Base-by-base conservation (phyloP, 305 asterid genomes). In the Fraxinus albicans region DNA sequence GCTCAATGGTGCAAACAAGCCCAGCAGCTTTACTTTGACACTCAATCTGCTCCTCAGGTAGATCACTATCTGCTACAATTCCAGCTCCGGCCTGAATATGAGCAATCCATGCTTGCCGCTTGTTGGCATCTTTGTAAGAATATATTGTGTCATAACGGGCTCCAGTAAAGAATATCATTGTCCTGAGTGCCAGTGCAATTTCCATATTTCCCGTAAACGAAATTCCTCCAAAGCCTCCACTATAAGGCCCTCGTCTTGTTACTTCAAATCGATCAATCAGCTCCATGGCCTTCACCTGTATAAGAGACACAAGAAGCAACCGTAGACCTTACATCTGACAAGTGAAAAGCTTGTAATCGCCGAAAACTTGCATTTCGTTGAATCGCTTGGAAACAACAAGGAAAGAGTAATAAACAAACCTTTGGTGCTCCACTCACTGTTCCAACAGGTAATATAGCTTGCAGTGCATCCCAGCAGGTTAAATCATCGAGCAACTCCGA, bases 81-180 rank as follows among this genome's bases (percentile, higher is more conserved):
- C 98, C 96, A 2, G 99, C 98, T 77, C 98, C 99, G 0, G 99
- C 79, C 85, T 95, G 98, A 81, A 95, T 90, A 81, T 95, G 98
- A 23, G 97, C 97, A 3, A 94, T 80, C 99, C 99, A 95, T 67
- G 94, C 98, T 60, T 81, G 86, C n/a, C 96, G 93, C 36, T 65
- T 87, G 31, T 77, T 31, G 77, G 85, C 87, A 19, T 86, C 84
- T 63, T 84, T 83, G 91, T 95, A 90, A 8, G 93, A 89, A 55
- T 34, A 90, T 90, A 88, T 89, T n/a, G 94, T 90, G 88, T 94
- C 94, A 33, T 86, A 88, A 7, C 84, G 93, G n/a, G 77, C 77
- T 2, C 85, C 88, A 0, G 92, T 93, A 1, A 90, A 94, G 83
- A 95, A 92, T 4, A 95, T 94, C 0, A 95, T 91, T 0, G 97